phyloP scores from a whole-genome alignment of 176 grass and related monocot genomes.

The Phragmites australis region DNA sequence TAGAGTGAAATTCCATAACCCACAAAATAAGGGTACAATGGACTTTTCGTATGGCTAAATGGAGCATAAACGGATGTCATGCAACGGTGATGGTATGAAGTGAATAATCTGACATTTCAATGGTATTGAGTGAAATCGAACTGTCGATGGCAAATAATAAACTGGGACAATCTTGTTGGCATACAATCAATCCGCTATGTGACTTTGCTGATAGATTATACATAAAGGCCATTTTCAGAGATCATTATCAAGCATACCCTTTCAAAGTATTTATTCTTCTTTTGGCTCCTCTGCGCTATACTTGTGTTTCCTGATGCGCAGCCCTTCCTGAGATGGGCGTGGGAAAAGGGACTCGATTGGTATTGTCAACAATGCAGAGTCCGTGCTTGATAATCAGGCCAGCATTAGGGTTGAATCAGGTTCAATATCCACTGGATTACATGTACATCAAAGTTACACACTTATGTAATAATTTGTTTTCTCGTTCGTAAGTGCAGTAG shows the following conservation, averaged over 20 bases:
- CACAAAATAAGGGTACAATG: too few species aligned
- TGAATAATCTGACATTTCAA: too few species aligned
- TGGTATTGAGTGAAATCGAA: too few species aligned
- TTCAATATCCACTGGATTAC: slow-evolving; percentile 17
- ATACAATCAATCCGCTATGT: too few species aligned
- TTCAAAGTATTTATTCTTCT: slow-evolving; percentile 81
- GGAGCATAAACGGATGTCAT: too few species aligned
- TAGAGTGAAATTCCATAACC: too few species aligned
- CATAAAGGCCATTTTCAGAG: not conserved
- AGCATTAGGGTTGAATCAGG: slow-evolving; percentile 73
- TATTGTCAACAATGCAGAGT: slow-evolving; percentile 90
- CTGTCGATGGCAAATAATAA: too few species aligned
- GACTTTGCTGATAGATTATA: slow-evolving; percentile 22
- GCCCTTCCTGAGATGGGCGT: slow-evolving; percentile 78
- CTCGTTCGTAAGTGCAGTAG: not conserved
- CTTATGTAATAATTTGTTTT: not conserved
- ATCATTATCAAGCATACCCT: slow-evolving; percentile 57
- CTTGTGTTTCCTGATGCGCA: slow-evolving; percentile 78
- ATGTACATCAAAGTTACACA: not conserved
- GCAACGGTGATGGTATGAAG: too few species aligned
- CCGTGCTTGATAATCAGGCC: slow-evolving; percentile 89
- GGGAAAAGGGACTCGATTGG: slow-evolving; percentile 71
- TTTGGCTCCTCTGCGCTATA: slow-evolving; percentile 94
- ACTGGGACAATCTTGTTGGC: too few species aligned
- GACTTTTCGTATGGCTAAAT: too few species aligned